phyloP scores from a whole-genome alignment of 345 rosid genomes.

The Murraya koenigii region DNA sequence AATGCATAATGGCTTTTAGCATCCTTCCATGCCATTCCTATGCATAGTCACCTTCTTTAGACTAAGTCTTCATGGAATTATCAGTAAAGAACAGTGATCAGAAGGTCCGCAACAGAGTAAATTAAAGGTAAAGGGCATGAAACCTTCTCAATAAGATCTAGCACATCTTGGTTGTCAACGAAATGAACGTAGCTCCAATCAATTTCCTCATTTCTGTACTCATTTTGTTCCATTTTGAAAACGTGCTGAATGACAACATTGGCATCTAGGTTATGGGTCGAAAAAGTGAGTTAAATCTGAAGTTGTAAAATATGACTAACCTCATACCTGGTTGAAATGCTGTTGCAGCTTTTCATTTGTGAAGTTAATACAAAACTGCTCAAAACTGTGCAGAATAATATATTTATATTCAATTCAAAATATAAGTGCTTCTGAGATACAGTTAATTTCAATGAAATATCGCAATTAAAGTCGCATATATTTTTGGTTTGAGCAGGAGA shows the following conservation, averaged over 20 bases:
- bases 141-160: conserved; percentile 95
- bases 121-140: conserved; percentile 4
- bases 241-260: conserved; percentile 59
- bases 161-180: conserved; percentile 83
- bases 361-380: conserved; percentile 88
- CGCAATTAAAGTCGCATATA: not conserved
- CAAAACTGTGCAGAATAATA: conserved; percentile 56
- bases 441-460: not conserved
- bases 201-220: conserved; percentile 69
- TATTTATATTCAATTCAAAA: conserved; percentile 9
- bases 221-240: conserved; percentile 87
- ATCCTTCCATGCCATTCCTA: not conserved
- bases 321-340: conserved; percentile 97
- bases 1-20: not conserved
- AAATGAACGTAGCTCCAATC: conserved; percentile 88
- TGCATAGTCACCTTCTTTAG: not conserved
- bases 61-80: not conserved
- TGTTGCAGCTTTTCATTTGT: conserved; percentile 96
- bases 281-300: conserved; percentile 16
- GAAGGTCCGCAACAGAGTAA: not conserved
- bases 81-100: conserved; percentile 5
- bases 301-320: conserved; percentile 40
- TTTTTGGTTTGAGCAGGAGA: not conserved
- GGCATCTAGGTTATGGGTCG: conserved; percentile 27
- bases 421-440: not conserved